Evolutionary conservation across 106 monocot genomes (phyloP), one percentile per base, ranked within the genome.

Genomic region (Allium sativum): DNA sequence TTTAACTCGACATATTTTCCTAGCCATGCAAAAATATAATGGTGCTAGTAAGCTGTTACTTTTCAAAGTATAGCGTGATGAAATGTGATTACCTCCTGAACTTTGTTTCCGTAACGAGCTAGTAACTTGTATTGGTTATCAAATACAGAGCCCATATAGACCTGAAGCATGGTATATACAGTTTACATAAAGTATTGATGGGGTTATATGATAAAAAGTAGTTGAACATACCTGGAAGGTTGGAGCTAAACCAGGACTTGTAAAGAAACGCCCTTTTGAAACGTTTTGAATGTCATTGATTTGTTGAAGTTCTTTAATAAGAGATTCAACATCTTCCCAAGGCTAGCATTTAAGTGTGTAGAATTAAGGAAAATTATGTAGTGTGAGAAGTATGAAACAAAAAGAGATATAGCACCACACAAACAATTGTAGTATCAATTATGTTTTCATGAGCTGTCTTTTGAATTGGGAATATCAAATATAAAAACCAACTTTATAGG

Each of bases 71-170:
- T 9, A 62, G 8, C 41, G 15, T 12, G 21, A n/a, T 14, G 6
- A 11, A 21, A 21, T 51, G 45, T 42, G 53, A 21, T 42, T 87
- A 91, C 95, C 95, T 96, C 95, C 75, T 91, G 95, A 55, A 96
- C 95, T 53, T 82, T 91, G 74, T 96, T 96, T 73, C 78, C 95
- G 72, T 72, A 90, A 7, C 90, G 90, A 43, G 95, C 95, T 48
- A 95, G 90, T 53, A 96, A 72, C 65, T 91, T 96, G 72, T 87
- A 96, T 50, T 72, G 81, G 56, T 84, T 78, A 16, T 87, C 87
- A 73, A 82, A 76, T 77, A 87, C 76, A 65, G 90, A 91, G 44
- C 84, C 87, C 95, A 96, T 96, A 63, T 96, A 96, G 7, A 96
- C 95, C 95, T 96, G 74, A 46, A 64, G 3, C 10, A 59, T 21